These are phyloP conservation scores for Cordyceps cicadae DNA, from an alignment of 2,329 filamentous ascomycete genomes.

Conservation along the genomic window DNA sequence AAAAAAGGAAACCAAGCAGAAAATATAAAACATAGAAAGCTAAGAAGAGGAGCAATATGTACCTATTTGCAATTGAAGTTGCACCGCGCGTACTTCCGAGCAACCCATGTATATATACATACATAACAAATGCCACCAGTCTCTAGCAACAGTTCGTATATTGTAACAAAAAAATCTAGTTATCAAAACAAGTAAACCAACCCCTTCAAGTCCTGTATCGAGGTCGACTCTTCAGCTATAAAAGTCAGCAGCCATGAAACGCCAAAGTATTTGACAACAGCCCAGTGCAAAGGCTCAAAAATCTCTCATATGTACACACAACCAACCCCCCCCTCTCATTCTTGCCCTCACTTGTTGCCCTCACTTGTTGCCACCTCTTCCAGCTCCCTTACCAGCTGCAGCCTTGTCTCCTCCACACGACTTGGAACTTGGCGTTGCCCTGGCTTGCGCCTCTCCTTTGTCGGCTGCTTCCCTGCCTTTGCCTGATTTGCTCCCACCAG, in stretches of 20 bases:
- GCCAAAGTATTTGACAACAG: neutral
- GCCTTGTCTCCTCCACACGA: neutral
- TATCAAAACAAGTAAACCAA: neutral
- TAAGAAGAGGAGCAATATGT: too few relatives aligned
- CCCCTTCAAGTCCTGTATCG: neutral
- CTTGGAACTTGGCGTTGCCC: neutral
- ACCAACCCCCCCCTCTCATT: neutral
- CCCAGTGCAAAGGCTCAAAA: neutral
- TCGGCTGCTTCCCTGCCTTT: constrained; percentile 1
- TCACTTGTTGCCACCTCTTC: constrained; percentile 1
- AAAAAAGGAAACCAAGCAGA: too few relatives aligned
- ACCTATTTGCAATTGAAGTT: too few relatives aligned
- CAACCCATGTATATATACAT: too few relatives aligned
- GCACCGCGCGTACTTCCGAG: too few relatives aligned
- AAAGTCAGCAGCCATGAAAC: neutral
- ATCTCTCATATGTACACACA: neutral
- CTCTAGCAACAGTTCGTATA: neutral
- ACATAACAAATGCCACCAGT: too few relatives aligned
- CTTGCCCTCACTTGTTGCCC: constrained; percentile 3
- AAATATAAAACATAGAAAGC: too few relatives aligned
- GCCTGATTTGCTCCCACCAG: neutral
- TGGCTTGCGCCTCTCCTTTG: neutral
- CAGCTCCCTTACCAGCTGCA: neutral
- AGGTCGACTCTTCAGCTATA: neutral
- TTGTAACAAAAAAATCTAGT: neutral